phyloP scores from a whole-genome alignment of 345 rosid species.

The Eucalyptus regnans region DNA sequence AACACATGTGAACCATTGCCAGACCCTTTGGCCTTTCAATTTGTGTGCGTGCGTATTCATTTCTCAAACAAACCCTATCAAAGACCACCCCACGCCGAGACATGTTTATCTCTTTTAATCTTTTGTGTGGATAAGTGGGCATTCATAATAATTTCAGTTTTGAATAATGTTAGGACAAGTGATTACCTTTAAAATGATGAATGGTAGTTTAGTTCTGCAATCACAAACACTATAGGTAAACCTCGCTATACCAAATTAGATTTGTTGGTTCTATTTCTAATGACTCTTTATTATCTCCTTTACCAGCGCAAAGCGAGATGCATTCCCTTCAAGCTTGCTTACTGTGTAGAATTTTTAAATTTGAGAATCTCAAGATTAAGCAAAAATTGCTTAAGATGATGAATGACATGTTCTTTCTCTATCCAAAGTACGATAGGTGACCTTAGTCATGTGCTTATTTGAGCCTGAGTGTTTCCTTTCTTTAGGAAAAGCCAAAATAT shows the following conservation, averaged over 20 bases:
- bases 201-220: not conserved
- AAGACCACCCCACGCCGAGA: not conserved
- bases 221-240: not conserved
- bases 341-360: fast-evolving
- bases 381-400: not conserved
- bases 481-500: not conserved
- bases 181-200: not conserved
- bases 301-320: not conserved
- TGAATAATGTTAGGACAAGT: not conserved
- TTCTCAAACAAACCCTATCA: not conserved
- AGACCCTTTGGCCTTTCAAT: too few species aligned
- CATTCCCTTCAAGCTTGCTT: not conserved
- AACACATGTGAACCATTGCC: too few species aligned
- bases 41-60: too few species aligned
- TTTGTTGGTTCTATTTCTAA: fast-evolving
- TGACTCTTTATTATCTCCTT: not conserved
- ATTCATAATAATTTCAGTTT: not conserved
- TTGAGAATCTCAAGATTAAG: not conserved
- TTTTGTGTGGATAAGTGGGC: not conserved
- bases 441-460: not conserved
- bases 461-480: not conserved
- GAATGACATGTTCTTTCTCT: not conserved
- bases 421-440: not conserved
- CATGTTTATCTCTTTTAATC: not conserved
- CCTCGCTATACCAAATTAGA: not conserved